A percentile compares a stretch with the other conserved stretches of the same genome.
These are phyloP conservation scores for Draba incana DNA, from an alignment of 345 rosid genomes.

Conservation along the genomic window DNA sequence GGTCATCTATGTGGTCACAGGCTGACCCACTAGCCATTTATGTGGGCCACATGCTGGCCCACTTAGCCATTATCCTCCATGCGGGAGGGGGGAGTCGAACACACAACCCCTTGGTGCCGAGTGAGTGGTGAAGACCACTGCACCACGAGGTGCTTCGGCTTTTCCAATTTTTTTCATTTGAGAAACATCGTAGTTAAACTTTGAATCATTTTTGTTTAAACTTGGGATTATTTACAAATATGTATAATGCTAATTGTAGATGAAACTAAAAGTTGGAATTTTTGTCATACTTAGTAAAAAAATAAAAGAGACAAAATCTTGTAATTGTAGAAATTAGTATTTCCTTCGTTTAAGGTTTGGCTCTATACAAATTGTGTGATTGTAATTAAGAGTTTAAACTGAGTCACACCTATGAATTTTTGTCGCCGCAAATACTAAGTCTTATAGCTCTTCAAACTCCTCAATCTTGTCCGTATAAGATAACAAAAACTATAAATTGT, in stretches of 20 bases:
- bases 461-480: background rate
- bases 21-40: too few relatives aligned
- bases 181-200: too few relatives aligned
- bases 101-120: too few relatives aligned
- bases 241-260: background rate
- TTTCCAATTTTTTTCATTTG: too few relatives aligned
- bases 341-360: slow-evolving; percentile 8
- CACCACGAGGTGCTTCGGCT: too few relatives aligned
- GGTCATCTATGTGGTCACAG: too few relatives aligned
- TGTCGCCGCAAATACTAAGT: slow-evolving; percentile 14
- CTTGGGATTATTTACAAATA: too few relatives aligned
- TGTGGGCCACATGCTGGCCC: too few relatives aligned
- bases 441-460: background rate
- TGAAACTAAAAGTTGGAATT: background rate
- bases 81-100: too few relatives aligned
- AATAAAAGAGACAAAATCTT: background rate
- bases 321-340: background rate
- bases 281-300: background rate
- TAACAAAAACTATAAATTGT: background rate
- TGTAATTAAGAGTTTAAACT: slow-evolving; percentile 6
- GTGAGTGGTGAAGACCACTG: too few relatives aligned
- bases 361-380: slow-evolving; percentile 6
- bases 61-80: too few relatives aligned
- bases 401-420: background rate
- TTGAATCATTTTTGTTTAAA: too few relatives aligned